These are phyloP conservation scores for Drechslera avenae DNA, from an alignment of 2,329 filamentous ascomycete species.

Conservation along the genomic window DNA sequence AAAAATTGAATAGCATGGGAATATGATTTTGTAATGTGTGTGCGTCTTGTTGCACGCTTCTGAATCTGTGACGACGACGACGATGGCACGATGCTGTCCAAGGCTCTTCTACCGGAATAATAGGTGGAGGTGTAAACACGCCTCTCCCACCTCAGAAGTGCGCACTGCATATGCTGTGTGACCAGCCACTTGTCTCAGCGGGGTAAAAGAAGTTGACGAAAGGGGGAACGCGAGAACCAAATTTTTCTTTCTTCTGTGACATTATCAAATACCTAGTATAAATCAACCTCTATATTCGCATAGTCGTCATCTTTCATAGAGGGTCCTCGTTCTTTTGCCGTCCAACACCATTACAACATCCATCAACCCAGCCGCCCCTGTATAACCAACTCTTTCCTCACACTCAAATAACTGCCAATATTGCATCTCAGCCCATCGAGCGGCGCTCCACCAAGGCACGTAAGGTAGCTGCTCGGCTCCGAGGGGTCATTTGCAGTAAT, in stretches of 20 bases:
- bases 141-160: too few relatives aligned
- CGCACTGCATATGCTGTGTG: neutral
- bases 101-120: too few relatives aligned
- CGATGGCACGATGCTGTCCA: too few relatives aligned
- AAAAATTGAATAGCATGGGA: too few relatives aligned
- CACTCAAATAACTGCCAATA: conserved; percentile 18
- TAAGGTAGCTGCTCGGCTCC: conserved; percentile 21
- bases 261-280: too few relatives aligned
- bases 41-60: too few relatives aligned
- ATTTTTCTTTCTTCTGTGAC: too few relatives aligned
- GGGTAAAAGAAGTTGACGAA: neutral
- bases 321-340: neutral
- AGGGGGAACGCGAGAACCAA: too few relatives aligned
- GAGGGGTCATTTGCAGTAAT: conserved; percentile 24
- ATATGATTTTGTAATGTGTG: too few relatives aligned
- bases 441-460: conserved; percentile 19
- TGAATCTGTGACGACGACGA: too few relatives aligned
- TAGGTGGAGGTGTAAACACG: neutral
- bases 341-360: neutral
- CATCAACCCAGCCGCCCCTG: neutral
- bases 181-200: neutral
- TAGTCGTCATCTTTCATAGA: too few relatives aligned
- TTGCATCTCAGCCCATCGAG: conserved; percentile 24
- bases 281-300: too few relatives aligned
- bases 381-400: conserved; percentile 7